Evolutionary conservation across 768 basidiomycete species (phyloP), one percentile per base, ranked within the genome.

Genomic region (Gymnopilus dilepis): DNA sequence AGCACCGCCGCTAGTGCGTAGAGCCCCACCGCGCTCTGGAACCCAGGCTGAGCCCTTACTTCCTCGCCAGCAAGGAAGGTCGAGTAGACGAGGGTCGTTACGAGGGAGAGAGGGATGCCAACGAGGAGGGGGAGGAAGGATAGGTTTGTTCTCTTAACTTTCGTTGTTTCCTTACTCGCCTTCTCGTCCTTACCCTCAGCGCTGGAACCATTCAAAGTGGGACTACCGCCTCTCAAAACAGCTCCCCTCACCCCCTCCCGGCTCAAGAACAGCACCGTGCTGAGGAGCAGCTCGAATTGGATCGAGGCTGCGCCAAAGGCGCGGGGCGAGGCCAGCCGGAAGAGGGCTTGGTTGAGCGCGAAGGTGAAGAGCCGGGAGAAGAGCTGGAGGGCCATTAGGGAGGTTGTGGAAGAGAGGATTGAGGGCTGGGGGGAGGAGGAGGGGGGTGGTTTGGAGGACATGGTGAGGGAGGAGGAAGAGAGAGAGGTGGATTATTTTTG

Each of bases 181-280:
- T 34, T 26, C 12, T 24, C 54, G 3, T 37, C 31, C 13, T 33
- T 40, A 52, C 38, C 48, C 28, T 6, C 3, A n/a, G 33, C 6
- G 12, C 33, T 54, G 15, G 33, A 24, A 31, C 15, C 40, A 4
- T 21, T 40, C 33, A 37, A 37, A 24, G 58, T 63, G 34, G 69
- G 66, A 22, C 62, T 67, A 43, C 73, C 70, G 58, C 70, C 81
- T n/a, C 95, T 85, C 15, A 97, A 80, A 4, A 97, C 82, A 6
- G 92, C 88, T 71, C 90, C 93, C 40, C 97, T 83, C 7, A 99
- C 84, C 17, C 96, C 97, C 73, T 99, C 97, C n/a, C 97, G 82
- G 33, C 90, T 89, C 7, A 99, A 81, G 73, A 99, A 98, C 43
- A 99, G 80, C 68, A 96, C 92, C 11, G 95, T 95, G 66, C 90